Evolutionary conservation across 2,329 filamentous ascomycete species (phyloP).

Genomic region (Ceratocystis lukuohia): DNA sequence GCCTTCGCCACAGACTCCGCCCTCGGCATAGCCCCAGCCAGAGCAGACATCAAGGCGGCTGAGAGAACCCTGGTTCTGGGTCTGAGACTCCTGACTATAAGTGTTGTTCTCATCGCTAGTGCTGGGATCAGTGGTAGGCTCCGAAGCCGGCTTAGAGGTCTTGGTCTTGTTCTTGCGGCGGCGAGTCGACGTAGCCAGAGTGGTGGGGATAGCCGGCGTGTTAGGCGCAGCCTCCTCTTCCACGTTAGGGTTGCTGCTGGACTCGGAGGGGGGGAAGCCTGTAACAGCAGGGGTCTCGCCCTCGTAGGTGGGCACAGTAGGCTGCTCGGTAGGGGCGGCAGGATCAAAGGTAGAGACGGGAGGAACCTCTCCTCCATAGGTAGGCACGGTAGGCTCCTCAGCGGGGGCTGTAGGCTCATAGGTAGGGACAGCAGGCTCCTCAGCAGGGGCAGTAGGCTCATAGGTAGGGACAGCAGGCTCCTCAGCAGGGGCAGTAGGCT

Average conservation of each 20-base stretch:
- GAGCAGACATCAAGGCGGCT: neutral
- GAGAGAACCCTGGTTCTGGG: neutral
- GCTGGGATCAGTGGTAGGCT: neutral
- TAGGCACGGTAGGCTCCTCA: neutral
- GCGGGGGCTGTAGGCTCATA: neutral
- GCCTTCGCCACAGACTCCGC: neutral
- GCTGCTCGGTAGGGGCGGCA: neutral
- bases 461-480: no score
- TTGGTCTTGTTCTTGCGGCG: neutral
- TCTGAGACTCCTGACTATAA: neutral
- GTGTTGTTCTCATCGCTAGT: neutral
- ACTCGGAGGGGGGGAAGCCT: neutral
- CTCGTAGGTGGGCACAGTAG: neutral
- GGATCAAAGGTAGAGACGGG: neutral
- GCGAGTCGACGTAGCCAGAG: neutral
- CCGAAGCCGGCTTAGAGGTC: neutral
- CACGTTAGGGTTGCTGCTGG: neutral
- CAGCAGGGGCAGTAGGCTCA: no score
- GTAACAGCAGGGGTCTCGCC: neutral
- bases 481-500: neutral
- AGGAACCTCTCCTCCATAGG: neutral
- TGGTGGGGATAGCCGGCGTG: constrained; percentile 3
- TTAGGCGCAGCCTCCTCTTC: neutral
- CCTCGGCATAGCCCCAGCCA: neutral
- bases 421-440: neutral